These are phyloP conservation scores for Teratosphaeria destructans DNA, from an alignment of 2,329 filamentous ascomycete species.

Conservation along the genomic window DNA sequence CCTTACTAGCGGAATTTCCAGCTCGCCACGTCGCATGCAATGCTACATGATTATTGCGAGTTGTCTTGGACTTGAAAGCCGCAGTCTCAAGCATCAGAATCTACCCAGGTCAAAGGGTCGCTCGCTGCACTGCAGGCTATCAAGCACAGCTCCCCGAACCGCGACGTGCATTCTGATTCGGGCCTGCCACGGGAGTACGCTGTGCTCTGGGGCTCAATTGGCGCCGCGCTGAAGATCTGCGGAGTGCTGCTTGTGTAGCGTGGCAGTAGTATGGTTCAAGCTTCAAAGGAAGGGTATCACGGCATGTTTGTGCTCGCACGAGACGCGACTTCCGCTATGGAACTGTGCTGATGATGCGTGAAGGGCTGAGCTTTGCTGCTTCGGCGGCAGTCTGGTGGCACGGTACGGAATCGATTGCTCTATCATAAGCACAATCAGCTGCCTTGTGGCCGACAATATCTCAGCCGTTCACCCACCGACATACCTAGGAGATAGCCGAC, in stretches of 20 bases:
- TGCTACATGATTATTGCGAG: neutral
- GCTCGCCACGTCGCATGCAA: neutral
- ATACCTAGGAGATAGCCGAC: too few species aligned
- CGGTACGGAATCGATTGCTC: too few species aligned
- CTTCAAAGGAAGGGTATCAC: neutral
- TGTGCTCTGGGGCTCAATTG: neutral
- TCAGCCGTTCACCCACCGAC: too few species aligned
- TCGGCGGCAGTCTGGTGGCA: too few species aligned
- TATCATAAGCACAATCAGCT: too few species aligned
- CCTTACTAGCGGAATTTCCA: neutral
- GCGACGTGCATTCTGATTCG: neutral
- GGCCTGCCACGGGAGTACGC: neutral
- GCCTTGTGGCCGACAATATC: too few species aligned
- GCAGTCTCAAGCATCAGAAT: neutral
- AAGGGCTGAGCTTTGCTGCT: too few species aligned
- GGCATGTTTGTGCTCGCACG: neutral
- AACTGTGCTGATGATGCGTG: neutral
- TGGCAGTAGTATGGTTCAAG: neutral
- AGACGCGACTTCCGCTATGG: neutral
- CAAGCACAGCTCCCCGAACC: neutral
- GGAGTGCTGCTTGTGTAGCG: neutral
- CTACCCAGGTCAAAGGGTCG: neutral
- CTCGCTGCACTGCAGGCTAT: neutral
- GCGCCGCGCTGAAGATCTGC: neutral
- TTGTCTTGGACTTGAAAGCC: too few species aligned